These are phyloP conservation scores for Pseudogymnoascus destructans DNA, from an alignment of 2,329 filamentous ascomycete genomes.

Conservation along the genomic window DNA sequence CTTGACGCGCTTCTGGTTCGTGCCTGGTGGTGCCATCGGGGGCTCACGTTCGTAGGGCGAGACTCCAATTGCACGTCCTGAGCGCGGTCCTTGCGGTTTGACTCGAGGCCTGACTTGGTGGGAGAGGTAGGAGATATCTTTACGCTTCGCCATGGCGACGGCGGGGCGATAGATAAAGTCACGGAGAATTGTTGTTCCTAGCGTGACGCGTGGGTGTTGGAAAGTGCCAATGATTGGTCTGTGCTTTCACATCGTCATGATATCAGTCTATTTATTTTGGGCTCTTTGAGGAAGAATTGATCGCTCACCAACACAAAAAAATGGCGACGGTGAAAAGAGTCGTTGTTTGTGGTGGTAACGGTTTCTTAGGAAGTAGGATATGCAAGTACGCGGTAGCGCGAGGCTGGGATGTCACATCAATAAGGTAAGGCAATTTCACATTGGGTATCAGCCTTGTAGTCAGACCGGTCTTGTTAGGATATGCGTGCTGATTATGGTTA, in stretches of 20 bases:
- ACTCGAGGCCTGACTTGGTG: slow-evolving; percentile 5
- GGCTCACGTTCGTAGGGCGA: slow-evolving; percentile 2
- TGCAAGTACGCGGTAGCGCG: slow-evolving; percentile 77
- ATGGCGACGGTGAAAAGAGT: slow-evolving; percentile 47
- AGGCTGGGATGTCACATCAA: slow-evolving; percentile 84
- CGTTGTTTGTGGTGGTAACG: slow-evolving; percentile 85
- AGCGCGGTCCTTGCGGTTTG: slow-evolving; percentile 1
- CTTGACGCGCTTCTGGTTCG: slow-evolving; percentile 46
- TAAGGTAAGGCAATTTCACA: slow-evolving; percentile 49
- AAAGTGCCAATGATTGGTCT: slow-evolving; percentile 8
- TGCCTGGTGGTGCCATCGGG: slow-evolving; percentile 45
- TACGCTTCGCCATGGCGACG: not conserved
- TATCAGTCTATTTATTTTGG: slow-evolving; percentile 3
- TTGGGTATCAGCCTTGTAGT: not conserved
- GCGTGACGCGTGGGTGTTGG: not conserved
- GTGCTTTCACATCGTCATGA: slow-evolving; percentile 10
- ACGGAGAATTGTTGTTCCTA: slow-evolving; percentile 7
- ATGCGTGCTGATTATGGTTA: slow-evolving; percentile 4
- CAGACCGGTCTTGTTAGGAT: not conserved
- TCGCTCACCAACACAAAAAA: not conserved
- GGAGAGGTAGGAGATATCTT: not conserved
- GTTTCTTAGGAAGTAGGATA: slow-evolving; percentile 79
- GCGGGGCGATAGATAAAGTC: not conserved
- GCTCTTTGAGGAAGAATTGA: not conserved
- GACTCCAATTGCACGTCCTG: slow-evolving; percentile 2